Evolutionary conservation across 495 filamentous ascomycete genomes (phyloP).

Genomic region (Annulohypoxylon maeteangense): DNA sequence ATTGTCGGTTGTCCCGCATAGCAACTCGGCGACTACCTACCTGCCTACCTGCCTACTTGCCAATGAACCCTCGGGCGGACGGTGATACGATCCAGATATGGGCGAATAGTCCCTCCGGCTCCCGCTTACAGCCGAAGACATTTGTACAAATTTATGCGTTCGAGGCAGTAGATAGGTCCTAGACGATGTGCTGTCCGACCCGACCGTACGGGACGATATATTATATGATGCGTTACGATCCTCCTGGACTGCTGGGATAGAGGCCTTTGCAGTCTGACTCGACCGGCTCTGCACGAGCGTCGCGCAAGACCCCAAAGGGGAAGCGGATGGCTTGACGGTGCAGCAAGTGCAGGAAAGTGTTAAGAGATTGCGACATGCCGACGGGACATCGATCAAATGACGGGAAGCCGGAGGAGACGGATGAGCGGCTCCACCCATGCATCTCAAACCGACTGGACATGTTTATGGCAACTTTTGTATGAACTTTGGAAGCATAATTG

Average conservation of each 20-base stretch:
- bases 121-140: conserved; percentile 6
- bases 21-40: conserved; percentile 18
- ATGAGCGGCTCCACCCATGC: conserved; percentile 19
- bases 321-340: conserved; percentile 39
- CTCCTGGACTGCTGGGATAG: conserved; percentile 20
- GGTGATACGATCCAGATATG: conserved; percentile 11
- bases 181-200: conserved; percentile 40
- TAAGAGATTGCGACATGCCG: conserved; percentile 43
- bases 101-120: conserved; percentile 10
- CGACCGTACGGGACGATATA: conserved; percentile 37
- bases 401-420: conserved; percentile 42
- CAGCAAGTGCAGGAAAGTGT: conserved; percentile 20
- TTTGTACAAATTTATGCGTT: conserved; percentile 18
- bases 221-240: conserved; percentile 37
- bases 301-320: conserved; percentile 36
- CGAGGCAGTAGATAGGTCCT: neutral
- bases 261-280: conserved; percentile 25
- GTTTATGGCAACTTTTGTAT: neutral
- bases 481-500: conserved; percentile 3
- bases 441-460: conserved; percentile 8
- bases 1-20: conserved; percentile 20
- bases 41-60: neutral
- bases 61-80: neutral
- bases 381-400: conserved; percentile 39
- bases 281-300: conserved; percentile 20